These are phyloP conservation scores for Tausonia pullulans DNA, from an alignment of 1,284 basidiomycete genomes.

Conservation along the genomic window DNA sequence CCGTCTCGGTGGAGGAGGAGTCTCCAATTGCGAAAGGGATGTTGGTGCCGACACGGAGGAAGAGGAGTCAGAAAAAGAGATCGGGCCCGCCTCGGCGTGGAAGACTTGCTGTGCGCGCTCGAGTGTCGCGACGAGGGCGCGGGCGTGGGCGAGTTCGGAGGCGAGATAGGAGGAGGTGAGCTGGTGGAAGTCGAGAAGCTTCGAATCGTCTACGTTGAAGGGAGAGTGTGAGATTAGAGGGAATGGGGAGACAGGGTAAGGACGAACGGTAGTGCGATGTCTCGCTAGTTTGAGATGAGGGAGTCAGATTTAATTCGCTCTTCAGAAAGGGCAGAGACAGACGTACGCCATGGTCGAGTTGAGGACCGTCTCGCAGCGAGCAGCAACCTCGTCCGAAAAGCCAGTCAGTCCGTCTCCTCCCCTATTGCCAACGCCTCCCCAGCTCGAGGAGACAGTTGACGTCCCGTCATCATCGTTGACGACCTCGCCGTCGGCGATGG, in stretches of 20 bases:
- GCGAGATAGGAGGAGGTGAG: slow-evolving; percentile 58
- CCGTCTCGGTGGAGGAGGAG: background rate
- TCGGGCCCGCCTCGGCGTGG: background rate
- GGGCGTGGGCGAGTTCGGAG: slow-evolving; percentile 46
- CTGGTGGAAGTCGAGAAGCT: slow-evolving; percentile 52
- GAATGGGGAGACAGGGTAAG: background rate
- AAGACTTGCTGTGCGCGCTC: background rate
- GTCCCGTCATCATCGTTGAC: slow-evolving; percentile 22
- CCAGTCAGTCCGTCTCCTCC: background rate
- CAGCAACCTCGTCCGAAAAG: slow-evolving; percentile 42
- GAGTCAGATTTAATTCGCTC: background rate
- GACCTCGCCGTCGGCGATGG: slow-evolving; percentile 33
- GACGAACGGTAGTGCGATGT: slow-evolving; percentile 3
- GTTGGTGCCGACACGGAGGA: background rate
- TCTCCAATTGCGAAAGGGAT: background rate
- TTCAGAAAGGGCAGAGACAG: slow-evolving; percentile 48
- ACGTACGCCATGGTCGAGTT: slow-evolving; percentile 81
- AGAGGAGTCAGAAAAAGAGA: background rate
- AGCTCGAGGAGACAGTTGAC: too few relatives aligned
- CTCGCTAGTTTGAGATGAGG: background rate
- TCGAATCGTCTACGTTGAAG: slow-evolving; percentile 42
- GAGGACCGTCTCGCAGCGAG: slow-evolving; percentile 72
- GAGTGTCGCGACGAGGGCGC: slow-evolving; percentile 1
- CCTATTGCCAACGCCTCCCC: background rate
- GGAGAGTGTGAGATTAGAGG: too few relatives aligned